phyloP scores from a whole-genome alignment of 192 early-diverging fungal genomes.

The Rhizophagus prolifer region DNA sequence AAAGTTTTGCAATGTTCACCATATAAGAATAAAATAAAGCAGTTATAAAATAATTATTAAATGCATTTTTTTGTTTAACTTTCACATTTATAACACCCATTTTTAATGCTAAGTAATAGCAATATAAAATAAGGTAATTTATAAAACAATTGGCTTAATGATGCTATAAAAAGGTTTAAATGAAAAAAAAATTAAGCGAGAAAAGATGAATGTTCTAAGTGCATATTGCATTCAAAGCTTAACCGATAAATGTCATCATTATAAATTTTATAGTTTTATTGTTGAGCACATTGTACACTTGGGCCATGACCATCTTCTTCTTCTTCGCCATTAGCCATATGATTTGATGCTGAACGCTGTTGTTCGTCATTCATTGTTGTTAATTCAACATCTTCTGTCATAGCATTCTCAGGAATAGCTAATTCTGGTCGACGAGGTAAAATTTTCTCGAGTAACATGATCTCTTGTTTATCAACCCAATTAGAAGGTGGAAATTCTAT shows the following conservation, averaged over 20 bases:
- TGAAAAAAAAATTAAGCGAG: no score
- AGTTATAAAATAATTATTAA: no score
- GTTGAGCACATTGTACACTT: slow-evolving; percentile 94
- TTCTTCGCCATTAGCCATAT: slow-evolving; percentile 66
- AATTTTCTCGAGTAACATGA: slow-evolving; percentile 76
- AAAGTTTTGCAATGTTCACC: no score
- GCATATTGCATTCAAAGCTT: no score
- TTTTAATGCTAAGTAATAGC: no score
- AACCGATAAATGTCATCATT: no score
- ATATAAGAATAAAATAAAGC: background rate
- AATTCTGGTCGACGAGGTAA: slow-evolving; percentile 68
- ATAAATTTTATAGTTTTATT: slow-evolving; percentile 54
- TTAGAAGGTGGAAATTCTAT: slow-evolving; percentile 87
- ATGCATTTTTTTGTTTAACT: no score
- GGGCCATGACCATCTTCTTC: slow-evolving; percentile 65
- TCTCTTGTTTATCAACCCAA: slow-evolving; percentile 70
- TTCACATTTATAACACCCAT: no score
- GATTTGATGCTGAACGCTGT: slow-evolving; percentile 57
- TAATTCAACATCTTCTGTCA: slow-evolving; percentile 85
- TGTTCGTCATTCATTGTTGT: slow-evolving; percentile 72
- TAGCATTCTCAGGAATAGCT: slow-evolving; percentile 49
- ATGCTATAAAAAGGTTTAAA: no score
- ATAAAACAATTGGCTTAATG: no score
- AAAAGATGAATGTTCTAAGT: no score
- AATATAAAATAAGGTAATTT: no score